Percentiles rank a stretch among this genome's conserved stretches.
phyloP scores from a whole-genome alignment of 2,329 filamentous ascomycete species.

The Penicillium sp. region DNA sequence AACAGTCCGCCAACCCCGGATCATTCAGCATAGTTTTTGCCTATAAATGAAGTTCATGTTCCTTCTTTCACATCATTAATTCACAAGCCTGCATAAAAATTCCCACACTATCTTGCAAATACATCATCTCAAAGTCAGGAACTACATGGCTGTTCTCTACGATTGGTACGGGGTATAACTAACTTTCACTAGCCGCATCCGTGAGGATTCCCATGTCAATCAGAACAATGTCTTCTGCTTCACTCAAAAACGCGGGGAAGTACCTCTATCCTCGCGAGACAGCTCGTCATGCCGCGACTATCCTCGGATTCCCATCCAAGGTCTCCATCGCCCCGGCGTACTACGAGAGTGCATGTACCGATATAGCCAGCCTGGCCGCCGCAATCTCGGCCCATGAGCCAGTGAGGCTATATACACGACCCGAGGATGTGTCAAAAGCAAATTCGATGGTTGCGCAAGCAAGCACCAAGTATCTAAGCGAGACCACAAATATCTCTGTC shows the following conservation, averaged over 20 bases:
- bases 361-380: conserved; percentile 24
- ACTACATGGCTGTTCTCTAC: no score
- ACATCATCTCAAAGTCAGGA: background rate
- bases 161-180: background rate
- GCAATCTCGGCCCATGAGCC: conserved; percentile 30
- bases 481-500: conserved; percentile 12
- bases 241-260: background rate
- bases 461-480: conserved; percentile 3
- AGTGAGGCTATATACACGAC: conserved; percentile 26
- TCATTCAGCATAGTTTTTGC: background rate
- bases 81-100: background rate
- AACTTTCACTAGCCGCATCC: background rate
- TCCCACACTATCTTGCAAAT: background rate
- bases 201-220: background rate
- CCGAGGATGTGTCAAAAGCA: conserved; percentile 21
- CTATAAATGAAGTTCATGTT: background rate
- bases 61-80: background rate
- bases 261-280: conserved; percentile 19
- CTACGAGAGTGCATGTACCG: conserved; percentile 22
- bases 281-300: conserved; percentile 21
- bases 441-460: conserved; percentile 9
- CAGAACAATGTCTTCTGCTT: background rate
- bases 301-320: conserved; percentile 28
- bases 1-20: background rate
- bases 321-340: conserved; percentile 16